Evolutionary conservation across 768 basidiomycete genomes (phyloP), one percentile per base, ranked within the genome.

Genomic region (Mycena indigotica): DNA sequence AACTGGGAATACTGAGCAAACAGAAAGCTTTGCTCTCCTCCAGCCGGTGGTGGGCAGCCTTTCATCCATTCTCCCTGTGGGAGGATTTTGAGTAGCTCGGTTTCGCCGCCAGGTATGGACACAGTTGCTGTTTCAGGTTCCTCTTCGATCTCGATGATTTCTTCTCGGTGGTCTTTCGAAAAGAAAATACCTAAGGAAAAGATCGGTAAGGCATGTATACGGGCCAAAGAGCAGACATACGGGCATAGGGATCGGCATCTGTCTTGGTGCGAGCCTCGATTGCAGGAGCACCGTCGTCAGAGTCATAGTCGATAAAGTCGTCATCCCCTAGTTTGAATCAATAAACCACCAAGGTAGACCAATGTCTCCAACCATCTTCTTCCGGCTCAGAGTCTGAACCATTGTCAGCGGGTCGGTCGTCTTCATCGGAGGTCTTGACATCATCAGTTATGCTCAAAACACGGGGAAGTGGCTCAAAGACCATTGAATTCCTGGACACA

Each of bases 1-100:
- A 95, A 78, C 62, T 89, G 81, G 46, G 86, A 82, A 70, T 94
- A 95, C 28, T 94, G 81, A 61, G 86, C 82, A 73, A 97, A 97
- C 51, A 97, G 77, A 73, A 89, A 90, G 57, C 84, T 85, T 68
- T 97, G 94, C 70, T 97, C 94, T 66, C 88, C 86, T 51, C 91
- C 92, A 70, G 96, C 94, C 23, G 62, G 62, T 4, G 62, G 62
- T 0, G 95, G 94, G 72, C 95, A 97, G 19, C 95, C 95, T 69
- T 91, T 92, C 95, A 97, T 97, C 93, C 93, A 97, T 68, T 95
- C 87, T 25, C 91, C 92, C 71, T 92, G 90, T 21, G 87, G 87
- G 83, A 96, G 85, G 38, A 95, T 74, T 62, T 83, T 83, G 28
- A 85, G 78, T 17, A 72, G 72, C 55, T 84, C 81, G 38, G 71